Percentiles rank a stretch among this genome's conserved stretches.
Conservation (phyloP, 306 rosid genomes). For the Sechiopsis laciniata region DNA sequence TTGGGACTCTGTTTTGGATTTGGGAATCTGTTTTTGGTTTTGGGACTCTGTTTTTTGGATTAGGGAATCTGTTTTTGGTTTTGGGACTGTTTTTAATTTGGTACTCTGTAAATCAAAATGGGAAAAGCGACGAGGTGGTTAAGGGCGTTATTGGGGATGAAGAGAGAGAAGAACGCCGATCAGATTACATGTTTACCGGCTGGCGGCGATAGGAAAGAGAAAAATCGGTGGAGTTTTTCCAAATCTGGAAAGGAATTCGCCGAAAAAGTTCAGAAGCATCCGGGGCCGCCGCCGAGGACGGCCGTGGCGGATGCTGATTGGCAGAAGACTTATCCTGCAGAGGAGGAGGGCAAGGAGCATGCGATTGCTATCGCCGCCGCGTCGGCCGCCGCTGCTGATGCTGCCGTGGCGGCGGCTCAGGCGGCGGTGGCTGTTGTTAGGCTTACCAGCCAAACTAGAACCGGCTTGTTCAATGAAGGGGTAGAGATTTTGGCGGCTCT, state of each 20-base stretch:
- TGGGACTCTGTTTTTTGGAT: slow-evolving; percentile 16
- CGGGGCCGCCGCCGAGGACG: slow-evolving; percentile 19
- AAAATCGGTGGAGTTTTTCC: slow-evolving; percentile 80
- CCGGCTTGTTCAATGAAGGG: slow-evolving; percentile 44
- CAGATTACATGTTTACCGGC: slow-evolving; percentile 28
- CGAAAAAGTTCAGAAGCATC: slow-evolving; percentile 14
- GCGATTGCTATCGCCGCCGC: slow-evolving; percentile 98
- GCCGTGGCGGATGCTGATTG: slow-evolving; percentile 36
- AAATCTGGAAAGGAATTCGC: slow-evolving; percentile 48
- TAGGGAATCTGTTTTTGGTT: not conserved
- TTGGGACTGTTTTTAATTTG: slow-evolving; percentile 14
- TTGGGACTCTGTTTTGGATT: slow-evolving; percentile 17
- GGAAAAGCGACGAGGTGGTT: slow-evolving; percentile 75
- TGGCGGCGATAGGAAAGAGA: slow-evolving; percentile 44
- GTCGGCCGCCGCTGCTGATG: slow-evolving; percentile 86
- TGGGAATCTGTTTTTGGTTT: not conserved
- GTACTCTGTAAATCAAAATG: slow-evolving; percentile 25
- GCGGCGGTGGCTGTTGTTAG: slow-evolving; percentile 88
- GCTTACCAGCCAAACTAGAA: slow-evolving; percentile 65
- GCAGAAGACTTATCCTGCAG: slow-evolving; percentile 61
- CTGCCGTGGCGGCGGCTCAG: slow-evolving; percentile 78
- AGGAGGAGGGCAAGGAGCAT: slow-evolving; percentile 69
- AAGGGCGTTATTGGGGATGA: slow-evolving; percentile 76
- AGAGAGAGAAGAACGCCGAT: slow-evolving; percentile 54
- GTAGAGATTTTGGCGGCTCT: slow-evolving; percentile 61